Evolutionary conservation across 495 filamentous ascomycete genomes (phyloP).

Genomic region (Chlorociboria aeruginascens): DNA sequence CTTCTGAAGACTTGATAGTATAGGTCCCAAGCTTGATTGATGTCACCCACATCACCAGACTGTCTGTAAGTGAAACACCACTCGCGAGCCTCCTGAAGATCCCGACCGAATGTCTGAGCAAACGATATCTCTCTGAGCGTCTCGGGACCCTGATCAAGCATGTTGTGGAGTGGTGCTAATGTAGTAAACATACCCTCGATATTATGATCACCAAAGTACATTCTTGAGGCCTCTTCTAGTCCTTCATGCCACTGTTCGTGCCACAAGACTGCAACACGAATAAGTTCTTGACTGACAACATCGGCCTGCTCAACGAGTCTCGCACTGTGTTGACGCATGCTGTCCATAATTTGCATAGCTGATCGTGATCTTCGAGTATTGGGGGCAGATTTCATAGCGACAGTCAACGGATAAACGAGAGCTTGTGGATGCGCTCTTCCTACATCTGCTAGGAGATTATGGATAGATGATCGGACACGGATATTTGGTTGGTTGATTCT

Average conservation of each 20-base stretch:
- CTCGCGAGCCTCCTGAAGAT: slow-evolving; percentile 85
- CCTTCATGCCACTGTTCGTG: slow-evolving; percentile 98
- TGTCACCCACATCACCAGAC: slow-evolving; percentile 78
- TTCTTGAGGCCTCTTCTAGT: slow-evolving; percentile 89
- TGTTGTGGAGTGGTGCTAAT: slow-evolving; percentile 79
- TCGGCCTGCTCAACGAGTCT: slow-evolving; percentile 91
- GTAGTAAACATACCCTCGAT: slow-evolving; percentile 94
- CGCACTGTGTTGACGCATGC: slow-evolving; percentile 90
- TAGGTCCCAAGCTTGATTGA: slow-evolving; percentile 97
- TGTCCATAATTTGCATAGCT: slow-evolving; percentile 89
- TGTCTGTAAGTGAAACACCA: slow-evolving; percentile 87
- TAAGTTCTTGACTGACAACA: slow-evolving; percentile 85
- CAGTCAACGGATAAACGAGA: slow-evolving; percentile 98
- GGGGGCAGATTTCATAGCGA: slow-evolving; percentile 82
- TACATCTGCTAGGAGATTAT: slow-evolving; percentile 81
- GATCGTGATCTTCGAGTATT: slow-evolving; percentile 71
- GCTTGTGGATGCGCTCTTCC: slow-evolving; percentile 91
- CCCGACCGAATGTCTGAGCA: slow-evolving; percentile 91
- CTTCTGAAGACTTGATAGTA: slow-evolving; percentile 97
- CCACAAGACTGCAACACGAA: slow-evolving; percentile 93
- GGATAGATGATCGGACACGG: slow-evolving; percentile 75
- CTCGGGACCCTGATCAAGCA: slow-evolving; percentile 79
- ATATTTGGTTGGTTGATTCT: slow-evolving; percentile 91
- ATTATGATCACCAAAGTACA: slow-evolving; percentile 89
- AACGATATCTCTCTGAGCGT: slow-evolving; percentile 94